Percentiles rank a stretch among this genome's conserved stretches.
Conservation (phyloP, 78 protist genomes). For the Dictyostelium purpureum region DNA sequence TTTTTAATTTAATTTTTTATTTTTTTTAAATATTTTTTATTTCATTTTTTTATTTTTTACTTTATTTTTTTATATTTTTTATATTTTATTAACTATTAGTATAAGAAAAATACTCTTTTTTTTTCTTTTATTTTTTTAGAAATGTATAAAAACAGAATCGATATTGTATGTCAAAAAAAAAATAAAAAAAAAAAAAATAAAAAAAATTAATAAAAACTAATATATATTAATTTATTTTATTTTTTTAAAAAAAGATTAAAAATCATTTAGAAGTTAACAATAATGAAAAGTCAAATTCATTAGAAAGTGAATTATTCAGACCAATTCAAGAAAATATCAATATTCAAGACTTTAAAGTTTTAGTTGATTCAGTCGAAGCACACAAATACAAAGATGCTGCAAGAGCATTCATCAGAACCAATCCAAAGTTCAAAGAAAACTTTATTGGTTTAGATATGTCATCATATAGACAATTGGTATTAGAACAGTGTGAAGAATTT, state of each 20-base stretch:
- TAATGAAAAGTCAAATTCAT: not conserved
- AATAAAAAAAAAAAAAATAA: too few species aligned
- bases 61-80: too few species aligned
- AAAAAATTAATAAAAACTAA: too few species aligned
- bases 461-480: slow-evolving; percentile 12
- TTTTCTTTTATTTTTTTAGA: too few species aligned
- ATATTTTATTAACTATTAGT: too few species aligned
- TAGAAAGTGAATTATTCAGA: not conserved
- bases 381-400: not conserved
- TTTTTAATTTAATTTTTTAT: too few species aligned
- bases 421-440: slow-evolving; percentile 8
- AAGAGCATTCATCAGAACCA: not conserved
- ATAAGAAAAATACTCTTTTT: too few species aligned
- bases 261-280: slow-evolving; percentile 4
- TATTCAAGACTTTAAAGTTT: not conserved
- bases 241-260: not conserved
- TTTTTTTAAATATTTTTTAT: too few species aligned
- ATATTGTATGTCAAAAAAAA: not conserved
- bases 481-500: not conserved
- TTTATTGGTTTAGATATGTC: not conserved
- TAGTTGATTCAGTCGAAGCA: slow-evolving; percentile 15
- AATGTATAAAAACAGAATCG: slow-evolving; percentile 15
- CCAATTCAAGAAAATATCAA: not conserved
- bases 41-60: too few species aligned
- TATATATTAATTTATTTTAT: too few species aligned